Base-by-base conservation (phyloP, 2,329 filamentous ascomycete species). In the Sclerotinia subarctica region DNA sequence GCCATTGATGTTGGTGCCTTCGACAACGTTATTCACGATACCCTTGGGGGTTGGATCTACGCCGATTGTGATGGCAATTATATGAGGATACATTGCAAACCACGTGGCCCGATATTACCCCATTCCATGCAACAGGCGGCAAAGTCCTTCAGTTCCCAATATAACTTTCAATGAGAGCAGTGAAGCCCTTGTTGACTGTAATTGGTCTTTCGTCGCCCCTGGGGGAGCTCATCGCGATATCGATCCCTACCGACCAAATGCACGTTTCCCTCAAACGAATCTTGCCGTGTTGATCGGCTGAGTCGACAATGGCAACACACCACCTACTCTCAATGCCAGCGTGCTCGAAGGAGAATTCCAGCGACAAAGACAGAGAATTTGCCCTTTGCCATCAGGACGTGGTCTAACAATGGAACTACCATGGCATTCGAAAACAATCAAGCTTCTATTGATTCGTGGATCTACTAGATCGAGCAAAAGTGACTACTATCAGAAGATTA, bases 231-330 rank as follows among this genome's bases (percentile, higher is more conserved):
- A 85, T 77, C 87, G 84, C 70, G 76, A 78, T 0, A 73, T 77
- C 42, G 85, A 84, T 75, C 65, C 74, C 4, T 75, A 81, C 1
- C 80, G 83, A 76, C 81, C 81, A 0, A 64, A 44, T 26, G 70
- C 69, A 7, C 69, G 69, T 1, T 73, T 69, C 63, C 70, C 69
- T 21, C 82, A 86, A 71, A 87, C 87, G 7, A 88, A 91, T 54
- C 86, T 91, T 76, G 86, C 88, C 2, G 90, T 88, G 2, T 86
- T 88, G n/a, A 90, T 92, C 74, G 87, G 91, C 74, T 90, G 83
- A 73, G 80, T 92, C 11, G 85, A 84, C 71, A 91, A 90, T 70
- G 89, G 76, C 24, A 71, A 77, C 24, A 72, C 71, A 68, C 79
- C 79, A 2, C 57, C 64, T 7, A 74, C 74, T 2, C 76, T 81